Conservation (phyloP, 2,329 filamentous ascomycete species). For the Fusarium guadeloupense region DNA sequence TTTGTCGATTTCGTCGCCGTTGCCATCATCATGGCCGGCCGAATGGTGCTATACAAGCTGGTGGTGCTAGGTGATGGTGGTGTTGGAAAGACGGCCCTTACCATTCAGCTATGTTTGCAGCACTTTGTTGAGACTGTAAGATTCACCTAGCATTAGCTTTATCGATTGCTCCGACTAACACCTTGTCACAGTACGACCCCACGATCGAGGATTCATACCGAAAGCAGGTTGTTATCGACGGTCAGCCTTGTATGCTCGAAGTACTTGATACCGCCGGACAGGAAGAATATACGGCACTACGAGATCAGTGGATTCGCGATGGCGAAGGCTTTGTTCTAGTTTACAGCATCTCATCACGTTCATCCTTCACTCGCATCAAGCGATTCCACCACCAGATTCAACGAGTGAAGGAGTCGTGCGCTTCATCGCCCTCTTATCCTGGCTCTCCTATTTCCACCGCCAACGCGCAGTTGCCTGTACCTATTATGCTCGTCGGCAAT, state of each 20-base stretch:
- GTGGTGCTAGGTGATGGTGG: slow-evolving; percentile 95
- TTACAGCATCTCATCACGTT: slow-evolving; percentile 97
- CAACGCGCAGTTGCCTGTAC: slow-evolving; percentile 74
- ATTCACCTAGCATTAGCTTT: slow-evolving; percentile 33
- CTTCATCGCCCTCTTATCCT: slow-evolving; percentile 78
- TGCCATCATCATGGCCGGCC: slow-evolving; percentile 75
- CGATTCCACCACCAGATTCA: slow-evolving; percentile 97
- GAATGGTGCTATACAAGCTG: slow-evolving; percentile 96
- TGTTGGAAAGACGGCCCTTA: slow-evolving; percentile 92
- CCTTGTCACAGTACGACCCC: slow-evolving; percentile 74
- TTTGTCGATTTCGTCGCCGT: slow-evolving; percentile 35
- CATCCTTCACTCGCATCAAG: slow-evolving; percentile 93
- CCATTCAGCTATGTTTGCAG: slow-evolving; percentile 95
- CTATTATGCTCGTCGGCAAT: slow-evolving; percentile 98
- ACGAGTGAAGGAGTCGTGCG: slow-evolving; percentile 91
- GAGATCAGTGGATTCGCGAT: slow-evolving; percentile 98
- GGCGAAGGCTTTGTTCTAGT: slow-evolving; percentile 97
- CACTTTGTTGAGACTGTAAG: slow-evolving; percentile 95
- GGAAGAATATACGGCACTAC: slow-evolving; percentile 95
- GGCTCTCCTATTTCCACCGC: slow-evolving; percentile 74
- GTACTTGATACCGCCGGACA: slow-evolving; percentile 97
- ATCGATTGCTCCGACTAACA: slow-evolving; percentile 23
- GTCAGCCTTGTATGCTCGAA: slow-evolving; percentile 96
- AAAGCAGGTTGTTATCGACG: slow-evolving; percentile 92
- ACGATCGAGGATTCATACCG: slow-evolving; percentile 90